Conservation (phyloP, 2,329 filamentous ascomycete genomes). For the Colletotrichum eleusines region DNA sequence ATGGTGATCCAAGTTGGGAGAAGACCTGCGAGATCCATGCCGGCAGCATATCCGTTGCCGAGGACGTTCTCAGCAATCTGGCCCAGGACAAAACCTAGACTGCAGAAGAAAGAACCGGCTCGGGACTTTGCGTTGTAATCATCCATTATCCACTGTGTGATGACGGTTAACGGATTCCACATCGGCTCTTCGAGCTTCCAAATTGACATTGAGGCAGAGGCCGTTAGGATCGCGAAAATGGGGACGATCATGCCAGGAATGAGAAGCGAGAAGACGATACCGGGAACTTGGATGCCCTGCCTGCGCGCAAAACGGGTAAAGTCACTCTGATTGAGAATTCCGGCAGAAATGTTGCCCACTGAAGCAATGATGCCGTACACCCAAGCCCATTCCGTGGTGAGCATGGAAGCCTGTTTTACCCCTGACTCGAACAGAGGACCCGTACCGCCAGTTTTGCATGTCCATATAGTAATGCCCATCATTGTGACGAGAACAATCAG, state of each 20-base stretch:
- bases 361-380: constrained; percentile 49
- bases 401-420: constrained; percentile 39
- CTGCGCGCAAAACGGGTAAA: constrained; percentile 47
- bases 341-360: constrained; percentile 47
- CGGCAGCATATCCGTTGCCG: constrained; percentile 48
- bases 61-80: constrained; percentile 49
- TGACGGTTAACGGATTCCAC: constrained; percentile 47
- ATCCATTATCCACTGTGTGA: constrained; percentile 48
- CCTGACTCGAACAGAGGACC: constrained; percentile 56
- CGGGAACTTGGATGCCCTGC: constrained; percentile 44
- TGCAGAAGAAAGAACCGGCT: constrained; percentile 48
- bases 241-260: constrained; percentile 48
- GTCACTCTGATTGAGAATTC: constrained; percentile 49
- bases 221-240: constrained; percentile 46
- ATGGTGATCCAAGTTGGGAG: constrained; percentile 48
- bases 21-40: constrained; percentile 48
- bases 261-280: constrained; percentile 46
- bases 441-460: constrained; percentile 56
- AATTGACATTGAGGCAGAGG: constrained; percentile 47
- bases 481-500: constrained; percentile 59
- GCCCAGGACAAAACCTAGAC: constrained; percentile 46
- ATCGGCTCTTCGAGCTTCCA: constrained; percentile 44
- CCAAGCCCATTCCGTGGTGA: constrained; percentile 47
- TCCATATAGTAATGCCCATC: constrained; percentile 63
- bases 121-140: constrained; percentile 45